Evolutionary conservation across 2,329 filamentous ascomycete species (phyloP).

Genomic region (Thelonectria olida): DNA sequence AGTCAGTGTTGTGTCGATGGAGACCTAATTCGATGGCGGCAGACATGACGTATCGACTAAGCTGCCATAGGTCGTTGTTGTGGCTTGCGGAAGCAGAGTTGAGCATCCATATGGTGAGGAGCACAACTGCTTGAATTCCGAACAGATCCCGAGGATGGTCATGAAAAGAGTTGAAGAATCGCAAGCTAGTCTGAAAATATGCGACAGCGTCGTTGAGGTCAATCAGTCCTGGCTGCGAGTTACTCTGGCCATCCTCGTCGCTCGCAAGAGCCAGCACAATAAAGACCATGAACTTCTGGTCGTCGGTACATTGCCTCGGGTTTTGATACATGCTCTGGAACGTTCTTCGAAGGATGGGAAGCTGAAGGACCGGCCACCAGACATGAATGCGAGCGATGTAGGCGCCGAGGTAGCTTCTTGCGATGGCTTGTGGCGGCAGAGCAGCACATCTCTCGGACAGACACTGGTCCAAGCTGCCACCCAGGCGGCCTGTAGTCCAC

Average conservation of each 20-base stretch:
- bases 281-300: constrained; percentile 31
- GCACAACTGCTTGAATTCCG: constrained; percentile 32
- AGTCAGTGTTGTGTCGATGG: constrained; percentile 32
- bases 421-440: constrained; percentile 30
- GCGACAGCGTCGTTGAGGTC: constrained; percentile 33
- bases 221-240: too few species aligned
- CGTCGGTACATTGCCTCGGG: constrained; percentile 17
- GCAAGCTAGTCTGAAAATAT: constrained; percentile 35
- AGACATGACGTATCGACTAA: constrained; percentile 39
- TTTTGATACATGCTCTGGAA: constrained; percentile 27
- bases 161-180: constrained; percentile 31
- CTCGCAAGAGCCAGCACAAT: constrained; percentile 30
- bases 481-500: background rate
- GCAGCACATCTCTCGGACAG: constrained; percentile 20
- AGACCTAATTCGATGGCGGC: constrained; percentile 36
- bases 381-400: constrained; percentile 38
- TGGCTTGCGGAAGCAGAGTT: constrained; percentile 30
- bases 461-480: constrained; percentile 1
- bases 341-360: constrained; percentile 25
- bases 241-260: too few species aligned
- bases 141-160: constrained; percentile 31
- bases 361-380: constrained; percentile 39
- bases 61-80: constrained; percentile 39
- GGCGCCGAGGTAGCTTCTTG: constrained; percentile 22
- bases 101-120: constrained; percentile 38